phyloP scores from a whole-genome alignment of 345 rosid genomes.

The Eucalyptus dawsonii region DNA sequence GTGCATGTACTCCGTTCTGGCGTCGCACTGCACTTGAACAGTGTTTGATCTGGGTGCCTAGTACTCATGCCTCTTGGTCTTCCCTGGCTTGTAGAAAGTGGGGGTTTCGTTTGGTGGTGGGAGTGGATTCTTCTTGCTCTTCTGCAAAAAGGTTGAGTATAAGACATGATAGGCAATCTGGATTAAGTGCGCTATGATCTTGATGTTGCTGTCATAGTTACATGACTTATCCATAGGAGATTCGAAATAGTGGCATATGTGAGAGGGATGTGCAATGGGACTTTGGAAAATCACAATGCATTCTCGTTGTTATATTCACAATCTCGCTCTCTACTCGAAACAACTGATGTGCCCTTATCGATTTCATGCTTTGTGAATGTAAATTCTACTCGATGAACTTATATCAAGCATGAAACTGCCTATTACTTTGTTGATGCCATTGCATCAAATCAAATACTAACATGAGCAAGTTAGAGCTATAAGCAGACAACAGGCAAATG shows the following conservation, averaged over 20 bases:
- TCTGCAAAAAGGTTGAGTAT: not conserved
- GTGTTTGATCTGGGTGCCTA: not conserved
- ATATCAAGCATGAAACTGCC: not conserved
- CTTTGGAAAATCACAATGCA: not conserved
- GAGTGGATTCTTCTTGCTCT: not conserved
- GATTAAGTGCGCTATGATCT: not conserved
- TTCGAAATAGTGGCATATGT: not conserved
- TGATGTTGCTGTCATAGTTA: not conserved
- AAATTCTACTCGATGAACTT: not conserved
- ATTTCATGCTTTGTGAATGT: not conserved
- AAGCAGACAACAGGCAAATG: not conserved
- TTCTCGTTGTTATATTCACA: not conserved
- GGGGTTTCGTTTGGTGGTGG: slow-evolving; percentile 5
- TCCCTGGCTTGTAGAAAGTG: slow-evolving; percentile 6
- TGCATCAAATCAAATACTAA: not conserved
- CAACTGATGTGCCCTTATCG: not conserved
- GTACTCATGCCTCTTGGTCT: not conserved
- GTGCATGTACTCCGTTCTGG: not conserved
- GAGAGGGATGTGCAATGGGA: not conserved
- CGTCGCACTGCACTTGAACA: not conserved
- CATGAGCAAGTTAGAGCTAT: not conserved
- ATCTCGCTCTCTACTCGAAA: not conserved
- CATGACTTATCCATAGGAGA: not conserved
- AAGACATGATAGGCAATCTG: not conserved
- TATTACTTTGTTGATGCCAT: not conserved